Evolutionary conservation across 164 flowering plant species (phyloP).

Genomic region (Tetracentron sinense): DNA sequence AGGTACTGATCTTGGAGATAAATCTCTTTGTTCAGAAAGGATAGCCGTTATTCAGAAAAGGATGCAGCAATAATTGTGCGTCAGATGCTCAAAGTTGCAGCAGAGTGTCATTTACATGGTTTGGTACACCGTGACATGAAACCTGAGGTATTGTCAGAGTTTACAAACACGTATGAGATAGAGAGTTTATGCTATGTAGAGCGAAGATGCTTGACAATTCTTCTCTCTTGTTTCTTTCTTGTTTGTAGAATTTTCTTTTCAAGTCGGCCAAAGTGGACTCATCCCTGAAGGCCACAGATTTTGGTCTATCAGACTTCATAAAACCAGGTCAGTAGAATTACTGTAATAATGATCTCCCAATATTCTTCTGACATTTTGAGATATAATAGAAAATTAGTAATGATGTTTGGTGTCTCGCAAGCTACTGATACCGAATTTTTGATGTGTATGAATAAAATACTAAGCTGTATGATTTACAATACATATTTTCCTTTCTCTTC

Average conservation of each 20-base stretch:
- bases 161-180: neutral
- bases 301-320: conserved; percentile 89
- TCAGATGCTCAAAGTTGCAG: conserved; percentile 99
- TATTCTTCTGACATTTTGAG: neutral
- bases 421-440: neutral
- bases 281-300: conserved; percentile 76
- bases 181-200: conserved; percentile 5
- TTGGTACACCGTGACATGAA: conserved; percentile 99
- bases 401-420: too few species aligned
- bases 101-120: conserved; percentile 93
- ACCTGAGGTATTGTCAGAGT: conserved; percentile 68
- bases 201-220: neutral
- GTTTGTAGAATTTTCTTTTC: conserved; percentile 83
- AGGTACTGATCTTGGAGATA: neutral
- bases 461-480: neutral
- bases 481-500: neutral
- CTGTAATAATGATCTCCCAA: neutral
- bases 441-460: neutral
- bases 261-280: conserved; percentile 79
- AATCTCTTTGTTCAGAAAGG: conserved; percentile 55
- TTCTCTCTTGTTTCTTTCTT: conserved; percentile 15
- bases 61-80: conserved; percentile 92
- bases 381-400: too few species aligned
- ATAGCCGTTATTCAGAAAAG: conserved; percentile 91
- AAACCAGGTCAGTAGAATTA: conserved; percentile 64